Percentiles rank a stretch among this genome's conserved stretches.
Evolutionary conservation across 1,139 yeast genomes (phyloP).

Genomic region (Kurtzmaniella natalensis): DNA sequence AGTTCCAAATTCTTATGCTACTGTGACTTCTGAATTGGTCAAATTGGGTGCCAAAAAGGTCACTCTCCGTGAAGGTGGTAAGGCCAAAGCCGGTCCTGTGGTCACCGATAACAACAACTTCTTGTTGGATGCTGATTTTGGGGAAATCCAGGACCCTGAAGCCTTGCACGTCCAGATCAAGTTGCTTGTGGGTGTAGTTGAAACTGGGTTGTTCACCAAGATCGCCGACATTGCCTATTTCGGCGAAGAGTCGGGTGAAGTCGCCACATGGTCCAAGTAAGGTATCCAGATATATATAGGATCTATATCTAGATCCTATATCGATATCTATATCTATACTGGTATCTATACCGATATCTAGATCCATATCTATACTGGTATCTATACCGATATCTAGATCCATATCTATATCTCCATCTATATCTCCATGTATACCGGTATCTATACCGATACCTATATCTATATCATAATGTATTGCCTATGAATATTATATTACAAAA

Average conservation of each 20-base stretch:
- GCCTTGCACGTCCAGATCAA: constrained; percentile 64
- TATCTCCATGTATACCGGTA: too few relatives aligned
- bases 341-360: too few relatives aligned
- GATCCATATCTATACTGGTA: too few relatives aligned
- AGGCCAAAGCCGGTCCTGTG: constrained; percentile 97
- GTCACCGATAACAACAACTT: constrained; percentile 95
- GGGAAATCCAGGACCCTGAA: constrained; percentile 60
- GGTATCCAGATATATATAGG: too few relatives aligned
- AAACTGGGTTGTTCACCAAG: constrained; percentile 80
- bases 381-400: too few relatives aligned
- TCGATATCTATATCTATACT: too few relatives aligned
- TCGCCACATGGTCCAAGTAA: constrained; percentile 32
- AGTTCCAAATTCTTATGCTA: constrained; percentile 82
- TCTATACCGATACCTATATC: too few relatives aligned
- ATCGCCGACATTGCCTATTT: constrained; percentile 81
- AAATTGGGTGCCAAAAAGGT: constrained; percentile 65
- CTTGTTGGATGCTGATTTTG: constrained; percentile 91
- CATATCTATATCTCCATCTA: too few relatives aligned
- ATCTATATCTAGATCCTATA: too few relatives aligned
- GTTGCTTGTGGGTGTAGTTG: constrained; percentile 87
- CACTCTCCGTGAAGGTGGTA: constrained; percentile 76
- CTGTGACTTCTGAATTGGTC: constrained; percentile 61
- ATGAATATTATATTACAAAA: too few relatives aligned
- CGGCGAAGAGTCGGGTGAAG: constrained; percentile 77
- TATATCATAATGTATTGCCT: too few relatives aligned